These are phyloP conservation scores for Alectoria sarmentosa DNA, from an alignment of 495 filamentous ascomycete genomes.

Conservation along the genomic window DNA sequence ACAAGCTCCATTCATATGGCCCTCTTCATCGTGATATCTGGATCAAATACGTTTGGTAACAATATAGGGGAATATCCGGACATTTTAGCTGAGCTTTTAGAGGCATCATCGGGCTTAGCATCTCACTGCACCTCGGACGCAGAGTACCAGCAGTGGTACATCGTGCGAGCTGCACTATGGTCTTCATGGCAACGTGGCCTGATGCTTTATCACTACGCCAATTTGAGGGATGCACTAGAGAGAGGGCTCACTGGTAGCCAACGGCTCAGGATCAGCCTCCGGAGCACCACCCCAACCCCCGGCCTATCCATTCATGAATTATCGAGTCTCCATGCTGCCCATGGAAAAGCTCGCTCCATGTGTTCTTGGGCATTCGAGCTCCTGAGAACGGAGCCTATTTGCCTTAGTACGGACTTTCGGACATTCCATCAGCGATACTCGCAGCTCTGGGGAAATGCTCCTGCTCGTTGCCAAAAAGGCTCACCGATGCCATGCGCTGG, in stretches of 20 bases:
- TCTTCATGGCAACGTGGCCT: slow-evolving; percentile 21
- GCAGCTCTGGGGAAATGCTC: neutral
- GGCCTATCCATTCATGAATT: slow-evolving; percentile 11
- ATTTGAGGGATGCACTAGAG: neutral
- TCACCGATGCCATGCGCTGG: slow-evolving; percentile 17
- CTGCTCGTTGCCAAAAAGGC: slow-evolving; percentile 10
- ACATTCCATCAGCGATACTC: slow-evolving; percentile 9
- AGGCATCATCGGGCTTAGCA: too few species aligned
- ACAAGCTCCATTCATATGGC: too few species aligned
- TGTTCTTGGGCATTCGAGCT: slow-evolving; percentile 26
- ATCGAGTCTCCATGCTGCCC: slow-evolving; percentile 11
- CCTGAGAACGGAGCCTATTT: slow-evolving; percentile 4
- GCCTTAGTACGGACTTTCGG: slow-evolving; percentile 18
- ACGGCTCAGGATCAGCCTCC: too few species aligned
- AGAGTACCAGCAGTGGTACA: slow-evolving; percentile 8
- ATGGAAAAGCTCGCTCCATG: slow-evolving; percentile 15
- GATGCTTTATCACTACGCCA: slow-evolving; percentile 17
- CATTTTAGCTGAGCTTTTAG: too few species aligned
- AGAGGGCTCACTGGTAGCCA: too few species aligned
- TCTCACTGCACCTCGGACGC: too few species aligned
- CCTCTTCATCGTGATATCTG: too few species aligned
- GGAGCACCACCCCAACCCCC: neutral
- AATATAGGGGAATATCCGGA: too few species aligned
- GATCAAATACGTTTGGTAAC: too few species aligned
- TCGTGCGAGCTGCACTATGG: slow-evolving; percentile 22